A percentile compares a stretch with the other conserved stretches of the same genome.
These are phyloP conservation scores for Lipomyces mesembrius DNA, from an alignment of 805 yeast species.

Conservation along the genomic window DNA sequence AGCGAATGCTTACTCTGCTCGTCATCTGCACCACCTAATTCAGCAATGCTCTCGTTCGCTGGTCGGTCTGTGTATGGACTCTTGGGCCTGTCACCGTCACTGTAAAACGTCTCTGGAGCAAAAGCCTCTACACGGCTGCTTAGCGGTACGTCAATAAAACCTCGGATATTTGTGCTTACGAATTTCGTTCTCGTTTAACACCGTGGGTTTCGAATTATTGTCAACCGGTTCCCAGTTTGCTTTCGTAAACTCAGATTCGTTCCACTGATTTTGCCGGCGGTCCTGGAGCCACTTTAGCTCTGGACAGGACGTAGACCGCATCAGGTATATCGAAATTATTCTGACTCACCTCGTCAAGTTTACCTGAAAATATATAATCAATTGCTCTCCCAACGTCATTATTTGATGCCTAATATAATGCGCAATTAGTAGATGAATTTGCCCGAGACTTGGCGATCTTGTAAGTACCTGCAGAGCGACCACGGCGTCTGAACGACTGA, in stretches of 20 bases:
- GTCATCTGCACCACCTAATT: conserved; percentile 11
- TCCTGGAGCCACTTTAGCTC: conserved; percentile 5
- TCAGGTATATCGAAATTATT: background rate
- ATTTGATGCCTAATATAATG: conserved; percentile 31
- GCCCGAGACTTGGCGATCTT: background rate
- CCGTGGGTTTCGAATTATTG: background rate
- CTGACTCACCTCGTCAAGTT: conserved; percentile 25
- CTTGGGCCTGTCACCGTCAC: conserved; percentile 5
- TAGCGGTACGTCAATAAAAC: background rate
- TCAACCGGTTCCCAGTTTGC: conserved; percentile 16
- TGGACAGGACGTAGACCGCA: background rate
- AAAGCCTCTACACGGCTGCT: conserved; percentile 17
- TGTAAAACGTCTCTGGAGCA: conserved; percentile 30
- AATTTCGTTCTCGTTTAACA: conserved; percentile 15
- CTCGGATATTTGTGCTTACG: conserved; percentile 5
- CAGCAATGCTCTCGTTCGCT: background rate
- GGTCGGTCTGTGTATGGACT: background rate
- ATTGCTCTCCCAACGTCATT: conserved; percentile 42
- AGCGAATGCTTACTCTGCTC: conserved; percentile 16
- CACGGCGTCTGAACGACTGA: conserved; percentile 41
- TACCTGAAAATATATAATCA: conserved; percentile 41
- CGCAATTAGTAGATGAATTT: conserved; percentile 7
- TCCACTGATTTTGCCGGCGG: conserved; percentile 19
- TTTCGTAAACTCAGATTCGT: conserved; percentile 15
- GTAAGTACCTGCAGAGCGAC: conserved; percentile 40